Evolutionary conservation across 345 rosid species (phyloP).

Genomic region (Salix exigua): DNA sequence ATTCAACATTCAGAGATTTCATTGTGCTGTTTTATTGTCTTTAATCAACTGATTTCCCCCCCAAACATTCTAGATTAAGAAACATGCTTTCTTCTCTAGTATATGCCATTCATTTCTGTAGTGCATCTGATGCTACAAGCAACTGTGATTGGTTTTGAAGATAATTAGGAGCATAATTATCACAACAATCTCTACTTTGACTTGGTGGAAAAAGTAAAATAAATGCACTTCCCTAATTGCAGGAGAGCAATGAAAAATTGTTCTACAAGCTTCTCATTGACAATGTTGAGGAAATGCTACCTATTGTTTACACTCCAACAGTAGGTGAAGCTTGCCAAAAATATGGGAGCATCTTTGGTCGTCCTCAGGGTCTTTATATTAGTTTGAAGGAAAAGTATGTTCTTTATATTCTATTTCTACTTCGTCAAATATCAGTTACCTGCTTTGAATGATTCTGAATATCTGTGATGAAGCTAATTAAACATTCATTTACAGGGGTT

Average conservation of each 20-base stretch:
- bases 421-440: not conserved
- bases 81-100: not conserved
- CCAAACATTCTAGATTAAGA: not conserved
- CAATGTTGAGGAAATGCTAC: slow-evolving; percentile 89
- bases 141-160: not conserved
- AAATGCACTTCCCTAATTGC: slow-evolving; percentile 12
- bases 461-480: slow-evolving; percentile 6
- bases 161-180: not conserved
- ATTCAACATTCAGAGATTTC: not conserved
- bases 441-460: not conserved
- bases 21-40: not conserved
- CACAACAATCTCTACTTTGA: not conserved
- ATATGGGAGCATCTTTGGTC: slow-evolving; percentile 91
- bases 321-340: slow-evolving; percentile 99
- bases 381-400: slow-evolving; percentile 88
- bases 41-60: not conserved
- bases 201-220: not conserved
- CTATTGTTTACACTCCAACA: slow-evolving; percentile 93
- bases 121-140: not conserved
- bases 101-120: not conserved
- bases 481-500: slow-evolving; percentile 52
- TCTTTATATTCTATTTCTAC: not conserved
- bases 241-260: slow-evolving; percentile 82
- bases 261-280: slow-evolving; percentile 92
- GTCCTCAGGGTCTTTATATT: slow-evolving; percentile 95